Conservation (phyloP, 129 eudicot genomes). For the Oenanthe sinensis region DNA sequence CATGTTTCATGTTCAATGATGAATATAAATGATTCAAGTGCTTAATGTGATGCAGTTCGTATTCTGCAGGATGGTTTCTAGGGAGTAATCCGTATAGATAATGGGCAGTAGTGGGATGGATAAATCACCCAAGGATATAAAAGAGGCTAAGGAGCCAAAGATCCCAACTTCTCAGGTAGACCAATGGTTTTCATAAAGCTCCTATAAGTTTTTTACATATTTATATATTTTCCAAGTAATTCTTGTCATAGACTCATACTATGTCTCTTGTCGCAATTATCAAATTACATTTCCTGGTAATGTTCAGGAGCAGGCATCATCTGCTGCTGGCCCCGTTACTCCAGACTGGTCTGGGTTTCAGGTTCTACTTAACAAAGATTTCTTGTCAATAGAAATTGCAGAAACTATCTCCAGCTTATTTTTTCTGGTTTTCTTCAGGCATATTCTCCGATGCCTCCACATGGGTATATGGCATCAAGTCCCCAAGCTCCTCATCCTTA, state of each 20-base stretch:
- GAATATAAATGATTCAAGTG: background rate
- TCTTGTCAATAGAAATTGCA: background rate
- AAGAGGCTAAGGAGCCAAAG: constrained; percentile 47
- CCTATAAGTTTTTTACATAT: background rate
- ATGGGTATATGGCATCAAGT: constrained; percentile 54
- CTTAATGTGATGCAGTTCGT: background rate
- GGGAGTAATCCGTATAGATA: constrained; percentile 19
- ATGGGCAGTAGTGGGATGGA: constrained; percentile 68
- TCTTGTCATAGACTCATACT: background rate
- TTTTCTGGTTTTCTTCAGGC: constrained; percentile 27
- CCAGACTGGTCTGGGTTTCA: constrained; percentile 55
- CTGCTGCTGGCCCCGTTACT: constrained; percentile 23
- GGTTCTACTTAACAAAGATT: constrained; percentile 23
- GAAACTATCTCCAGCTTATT: background rate
- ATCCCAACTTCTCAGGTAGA: constrained; percentile 35
- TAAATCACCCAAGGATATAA: constrained; percentile 40
- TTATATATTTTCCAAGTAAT: background rate
- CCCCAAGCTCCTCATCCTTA: constrained; percentile 63
- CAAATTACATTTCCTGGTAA: background rate
- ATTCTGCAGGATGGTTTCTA: constrained; percentile 32
- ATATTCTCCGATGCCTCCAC: constrained; percentile 66
- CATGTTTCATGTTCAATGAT: background rate
- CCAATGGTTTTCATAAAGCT: background rate
- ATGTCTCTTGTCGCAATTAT: background rate
- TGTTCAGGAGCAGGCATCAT: constrained; percentile 33